Base-by-base conservation (phyloP, 495 filamentous ascomycete species). In the Copromyces sp. region DNA sequence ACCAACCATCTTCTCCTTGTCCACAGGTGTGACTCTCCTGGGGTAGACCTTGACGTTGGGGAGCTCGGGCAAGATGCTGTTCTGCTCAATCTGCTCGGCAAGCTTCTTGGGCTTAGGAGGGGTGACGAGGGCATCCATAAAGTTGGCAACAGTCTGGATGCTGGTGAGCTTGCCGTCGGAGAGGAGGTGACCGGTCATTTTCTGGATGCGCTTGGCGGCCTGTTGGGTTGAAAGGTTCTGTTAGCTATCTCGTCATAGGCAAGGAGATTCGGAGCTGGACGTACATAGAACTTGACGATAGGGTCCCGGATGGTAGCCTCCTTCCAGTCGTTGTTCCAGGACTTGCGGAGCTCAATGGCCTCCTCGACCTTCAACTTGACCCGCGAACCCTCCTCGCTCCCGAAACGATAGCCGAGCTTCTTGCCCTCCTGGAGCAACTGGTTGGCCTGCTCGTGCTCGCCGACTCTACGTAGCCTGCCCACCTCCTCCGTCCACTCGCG, bases 201-300 rank as follows among this genome's bases (percentile, higher is more conserved):
- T 90, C 78, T 90, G 87, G 68, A 93, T 82, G 47, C 93, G 89
- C 83, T 95, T 95, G 72, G 91, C 80, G 73, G 93, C 84, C 93
- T 95, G 71, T 68, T 20, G 24, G 4, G 12, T 68, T 11, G 6
- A 3, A 32, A 0, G 14, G 44, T 70, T 29, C 5, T 45, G 65
- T 68, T 39, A 44, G 24, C 24, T 17, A 17, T 3, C 16, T 39
- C 8, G 16, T 32, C 32, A 37, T 39, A 8, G 38, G 35, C n/a
- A 38, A 35, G 16, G 9, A 16, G 20, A 65, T 47, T 69, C 69
- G 73, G 47, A 42, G 16, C 4, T 29, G 12, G 38, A 73, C 74
- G 42, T 72, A 88, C 91, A 80, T 84, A 94, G 82, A 95, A 94
- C 78, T 92, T 93, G 75, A 92, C 77, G 9, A 80, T 78, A 4